These are phyloP conservation scores for Trypanosoma vivax DNA, from an alignment of 208 protist species.

Conservation along the genomic window DNA sequence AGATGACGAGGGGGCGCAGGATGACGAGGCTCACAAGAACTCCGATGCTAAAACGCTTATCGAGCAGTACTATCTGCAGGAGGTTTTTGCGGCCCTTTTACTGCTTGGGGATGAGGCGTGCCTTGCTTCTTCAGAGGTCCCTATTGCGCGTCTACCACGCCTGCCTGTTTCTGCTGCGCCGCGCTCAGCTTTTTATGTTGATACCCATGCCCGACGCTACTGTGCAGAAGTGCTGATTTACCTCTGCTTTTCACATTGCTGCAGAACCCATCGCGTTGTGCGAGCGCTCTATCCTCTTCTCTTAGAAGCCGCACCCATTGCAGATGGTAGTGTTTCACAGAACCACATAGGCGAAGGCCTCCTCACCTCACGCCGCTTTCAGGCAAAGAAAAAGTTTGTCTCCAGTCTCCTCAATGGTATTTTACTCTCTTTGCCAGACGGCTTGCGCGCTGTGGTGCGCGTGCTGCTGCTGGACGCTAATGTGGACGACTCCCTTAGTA, in stretches of 20 bases:
- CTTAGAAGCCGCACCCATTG: constrained; percentile 2
- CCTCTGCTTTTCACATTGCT: constrained; percentile 36
- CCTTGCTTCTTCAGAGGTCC: background rate
- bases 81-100: constrained; percentile 40
- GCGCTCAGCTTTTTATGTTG: constrained; percentile 52
- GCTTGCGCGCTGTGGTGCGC: constrained; percentile 40
- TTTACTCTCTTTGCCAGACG: constrained; percentile 26
- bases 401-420: constrained; percentile 46
- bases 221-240: constrained; percentile 47
- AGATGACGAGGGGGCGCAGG: background rate
- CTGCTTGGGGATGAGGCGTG: constrained; percentile 27
- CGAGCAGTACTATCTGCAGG: constrained; percentile 38
- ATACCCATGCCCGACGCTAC: constrained; percentile 27
- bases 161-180: constrained; percentile 2
- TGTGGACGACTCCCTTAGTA: constrained; percentile 25
- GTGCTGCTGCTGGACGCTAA: constrained; percentile 63
- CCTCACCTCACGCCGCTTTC: constrained; percentile 29
- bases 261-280: constrained; percentile 31
- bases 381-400: constrained; percentile 24
- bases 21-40: background rate
- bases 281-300: constrained; percentile 71
- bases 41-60: constrained; percentile 7
- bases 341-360: constrained; percentile 44
- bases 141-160: background rate
- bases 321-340: constrained; percentile 6